phyloP scores from a whole-genome alignment of 164 flowering plant genomes.

The Nelumbo lutea region DNA sequence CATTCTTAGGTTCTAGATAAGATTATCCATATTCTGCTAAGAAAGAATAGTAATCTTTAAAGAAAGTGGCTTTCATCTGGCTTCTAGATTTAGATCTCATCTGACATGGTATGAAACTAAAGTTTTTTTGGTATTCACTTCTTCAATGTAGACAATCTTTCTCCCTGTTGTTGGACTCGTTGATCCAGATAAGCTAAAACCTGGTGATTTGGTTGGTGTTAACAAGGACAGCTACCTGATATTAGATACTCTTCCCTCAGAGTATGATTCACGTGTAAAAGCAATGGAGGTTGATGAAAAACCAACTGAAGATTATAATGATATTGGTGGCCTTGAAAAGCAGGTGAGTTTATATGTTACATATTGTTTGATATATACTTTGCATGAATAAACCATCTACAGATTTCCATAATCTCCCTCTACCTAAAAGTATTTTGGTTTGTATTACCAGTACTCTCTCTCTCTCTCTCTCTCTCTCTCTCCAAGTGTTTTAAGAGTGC shows the following conservation, averaged over 20 bases:
- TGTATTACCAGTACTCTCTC: no score
- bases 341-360: conserved; percentile 41
- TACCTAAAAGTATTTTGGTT: no score
- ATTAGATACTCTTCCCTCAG: conserved; percentile 91
- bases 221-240: conserved; percentile 96
- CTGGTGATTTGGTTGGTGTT: conserved; percentile 95
- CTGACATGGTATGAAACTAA: not conserved
- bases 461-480: no score
- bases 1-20: no score
- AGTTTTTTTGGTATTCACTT: conserved; percentile 1
- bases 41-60: no score
- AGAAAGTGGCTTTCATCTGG: no score
- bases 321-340: conserved; percentile 91
- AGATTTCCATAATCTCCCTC: no score
- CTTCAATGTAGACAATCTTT: conserved; percentile 74
- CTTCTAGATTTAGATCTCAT: no score
- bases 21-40: no score
- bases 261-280: conserved; percentile 95
- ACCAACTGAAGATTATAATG: conserved; percentile 97
- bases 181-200: conserved; percentile 88
- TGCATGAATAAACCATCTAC: no score
- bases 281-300: conserved; percentile 99
- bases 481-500: no score
- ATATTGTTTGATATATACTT: no score
- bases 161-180: conserved; percentile 95